Evolutionary conservation across 2,329 filamentous ascomycete species (phyloP).

Genomic region (Ustulina deusta): DNA sequence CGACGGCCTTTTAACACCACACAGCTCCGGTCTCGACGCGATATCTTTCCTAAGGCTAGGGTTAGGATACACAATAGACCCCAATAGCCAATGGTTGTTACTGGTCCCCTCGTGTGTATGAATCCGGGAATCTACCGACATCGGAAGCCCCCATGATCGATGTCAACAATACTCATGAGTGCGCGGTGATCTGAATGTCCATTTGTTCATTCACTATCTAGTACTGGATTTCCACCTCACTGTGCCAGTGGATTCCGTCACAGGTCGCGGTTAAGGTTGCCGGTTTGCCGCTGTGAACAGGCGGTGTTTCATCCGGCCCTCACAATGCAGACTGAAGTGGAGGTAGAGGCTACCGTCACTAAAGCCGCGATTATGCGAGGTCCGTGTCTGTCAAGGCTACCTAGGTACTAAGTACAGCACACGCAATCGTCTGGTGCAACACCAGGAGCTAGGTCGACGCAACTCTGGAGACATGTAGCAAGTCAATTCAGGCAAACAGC

Average conservation of each 20-base stretch:
- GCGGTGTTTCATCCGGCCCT: conserved; percentile 44
- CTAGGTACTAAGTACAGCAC: conserved; percentile 13
- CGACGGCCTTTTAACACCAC: conserved; percentile 1
- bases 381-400: conserved; percentile 10
- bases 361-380: conserved; percentile 21
- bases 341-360: conserved; percentile 20
- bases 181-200: background rate
- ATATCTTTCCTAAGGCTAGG: background rate
- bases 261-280: conserved; percentile 32
- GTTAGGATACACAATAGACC: background rate
- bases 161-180: conserved; percentile 6
- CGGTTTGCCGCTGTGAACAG: conserved; percentile 32
- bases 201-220: background rate
- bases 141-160: conserved; percentile 9
- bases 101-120: background rate
- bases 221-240: conserved; percentile 13
- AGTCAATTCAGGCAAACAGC: conserved; percentile 38
- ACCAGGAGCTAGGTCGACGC: conserved; percentile 11
- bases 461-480: conserved; percentile 31
- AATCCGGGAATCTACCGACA: background rate
- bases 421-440: background rate
- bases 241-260: conserved; percentile 30
- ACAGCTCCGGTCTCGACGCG: background rate
- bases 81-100: background rate
- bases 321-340: conserved; percentile 40